phyloP scores from a whole-genome alignment of 225 moss, liverwort and hornwort genomes.

The Physcomitrium patens region DNA sequence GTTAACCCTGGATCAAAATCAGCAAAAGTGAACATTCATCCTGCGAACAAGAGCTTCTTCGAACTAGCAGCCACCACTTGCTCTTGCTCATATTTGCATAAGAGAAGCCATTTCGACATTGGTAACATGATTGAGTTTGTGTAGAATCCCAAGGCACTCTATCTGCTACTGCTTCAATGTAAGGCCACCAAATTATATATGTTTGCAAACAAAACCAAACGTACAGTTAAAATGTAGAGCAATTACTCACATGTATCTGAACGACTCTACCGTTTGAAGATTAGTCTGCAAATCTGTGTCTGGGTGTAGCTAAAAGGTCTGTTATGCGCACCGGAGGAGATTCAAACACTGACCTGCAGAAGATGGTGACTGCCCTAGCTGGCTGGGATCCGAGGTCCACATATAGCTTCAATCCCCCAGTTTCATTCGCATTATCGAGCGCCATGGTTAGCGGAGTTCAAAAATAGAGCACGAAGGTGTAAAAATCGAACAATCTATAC shows the following conservation, averaged over 20 bases:
- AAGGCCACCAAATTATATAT: no score
- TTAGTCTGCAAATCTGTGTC: no score
- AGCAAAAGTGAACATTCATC: background rate
- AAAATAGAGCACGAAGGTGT: no score
- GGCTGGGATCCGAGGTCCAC: slow-evolving; percentile 35
- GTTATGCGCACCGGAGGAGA: background rate
- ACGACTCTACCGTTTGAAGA: no score
- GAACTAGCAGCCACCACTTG: background rate
- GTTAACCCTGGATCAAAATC: slow-evolving; percentile 23
- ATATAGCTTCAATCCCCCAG: slow-evolving; percentile 31
- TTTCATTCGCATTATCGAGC: background rate
- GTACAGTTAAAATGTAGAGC: no score
- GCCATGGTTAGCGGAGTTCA: slow-evolving; percentile 4
- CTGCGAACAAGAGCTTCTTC: background rate
- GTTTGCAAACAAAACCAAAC: no score
- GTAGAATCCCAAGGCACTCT: no score
- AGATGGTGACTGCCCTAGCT: slow-evolving; percentile 36
- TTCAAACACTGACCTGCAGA: slow-evolving; percentile 27
- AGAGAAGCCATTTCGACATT: no score
- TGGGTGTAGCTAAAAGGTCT: background rate
- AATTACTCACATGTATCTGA: no score
- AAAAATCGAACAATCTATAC: background rate
- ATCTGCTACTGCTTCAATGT: no score
- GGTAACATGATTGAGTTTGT: no score
- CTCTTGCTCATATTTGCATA: no score